These are phyloP conservation scores for Nannizzia gypsea DNA, from an alignment of 2,329 filamentous ascomycete genomes.

Conservation along the genomic window DNA sequence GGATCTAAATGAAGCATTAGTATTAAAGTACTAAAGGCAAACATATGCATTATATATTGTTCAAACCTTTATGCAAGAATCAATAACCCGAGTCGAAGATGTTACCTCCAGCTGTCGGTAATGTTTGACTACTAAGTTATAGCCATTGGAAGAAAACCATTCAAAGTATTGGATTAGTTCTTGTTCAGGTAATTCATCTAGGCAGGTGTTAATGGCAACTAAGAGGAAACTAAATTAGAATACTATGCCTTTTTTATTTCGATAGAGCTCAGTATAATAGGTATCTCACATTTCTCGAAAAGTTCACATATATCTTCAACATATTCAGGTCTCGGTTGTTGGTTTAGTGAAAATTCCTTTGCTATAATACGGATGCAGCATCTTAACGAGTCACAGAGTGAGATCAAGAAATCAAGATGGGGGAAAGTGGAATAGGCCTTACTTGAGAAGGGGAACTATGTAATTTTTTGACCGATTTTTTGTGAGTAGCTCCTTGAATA, in stretches of 20 bases:
- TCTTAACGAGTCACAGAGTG: background rate
- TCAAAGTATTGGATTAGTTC: constrained; percentile 50
- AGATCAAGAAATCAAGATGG: background rate
- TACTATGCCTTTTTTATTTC: background rate
- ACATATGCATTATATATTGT: background rate
- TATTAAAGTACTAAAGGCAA: background rate
- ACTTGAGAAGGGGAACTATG: background rate
- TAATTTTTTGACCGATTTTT: background rate
- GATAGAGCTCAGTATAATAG: constrained; percentile 12
- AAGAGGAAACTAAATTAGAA: background rate
- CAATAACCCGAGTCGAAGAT: constrained; percentile 45
- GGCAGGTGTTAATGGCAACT: constrained; percentile 42
- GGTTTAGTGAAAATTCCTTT: background rate
- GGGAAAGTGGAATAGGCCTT: background rate
- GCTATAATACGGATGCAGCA: background rate
- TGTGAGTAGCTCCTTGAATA: constrained; percentile 18
- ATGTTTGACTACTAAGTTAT: constrained; percentile 61
- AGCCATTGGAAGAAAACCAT: constrained; percentile 75
- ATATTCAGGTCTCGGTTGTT: constrained; percentile 14
- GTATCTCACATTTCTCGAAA: constrained; percentile 39
- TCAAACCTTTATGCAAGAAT: constrained; percentile 33
- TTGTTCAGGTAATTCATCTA: background rate
- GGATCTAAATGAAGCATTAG: constrained; percentile 24
- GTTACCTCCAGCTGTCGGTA: constrained; percentile 46
- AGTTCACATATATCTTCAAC: constrained; percentile 43